Percentiles rank a stretch among this genome's conserved stretches.
These are phyloP conservation scores for Hippophae tibetana DNA, from an alignment of 306 rosid genomes.

Conservation along the genomic window DNA sequence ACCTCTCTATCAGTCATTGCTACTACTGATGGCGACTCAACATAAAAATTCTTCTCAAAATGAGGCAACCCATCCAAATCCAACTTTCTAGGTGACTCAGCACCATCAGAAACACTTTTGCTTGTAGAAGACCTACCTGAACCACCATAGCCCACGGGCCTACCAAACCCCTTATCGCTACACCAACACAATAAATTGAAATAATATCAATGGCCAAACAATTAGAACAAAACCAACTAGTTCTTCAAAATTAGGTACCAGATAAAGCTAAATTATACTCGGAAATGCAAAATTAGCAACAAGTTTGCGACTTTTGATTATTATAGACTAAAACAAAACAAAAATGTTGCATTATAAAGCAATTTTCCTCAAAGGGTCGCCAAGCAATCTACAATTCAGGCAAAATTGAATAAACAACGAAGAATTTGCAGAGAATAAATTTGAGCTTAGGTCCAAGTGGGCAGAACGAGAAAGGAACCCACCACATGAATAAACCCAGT, in stretches of 20 bases:
- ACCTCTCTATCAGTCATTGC: slow-evolving; percentile 80
- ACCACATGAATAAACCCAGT: background rate
- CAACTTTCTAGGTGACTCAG: slow-evolving; percentile 49
- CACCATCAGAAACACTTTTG: slow-evolving; percentile 43
- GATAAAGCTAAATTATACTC: background rate
- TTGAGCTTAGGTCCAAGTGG: background rate
- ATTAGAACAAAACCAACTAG: background rate
- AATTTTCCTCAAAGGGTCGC: background rate
- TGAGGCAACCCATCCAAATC: slow-evolving; percentile 91
- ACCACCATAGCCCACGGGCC: slow-evolving; percentile 38
- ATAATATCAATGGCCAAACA: background rate
- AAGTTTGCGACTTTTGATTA: background rate
- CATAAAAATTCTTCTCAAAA: slow-evolving; percentile 88
- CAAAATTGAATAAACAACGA: background rate
- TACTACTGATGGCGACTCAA: slow-evolving; percentile 58
- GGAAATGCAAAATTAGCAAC: background rate
- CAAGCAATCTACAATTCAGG: background rate
- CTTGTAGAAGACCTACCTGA: slow-evolving; percentile 46
- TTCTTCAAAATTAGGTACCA: background rate
- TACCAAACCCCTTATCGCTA: slow-evolving; percentile 83
- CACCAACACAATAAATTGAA: slow-evolving; percentile 16
- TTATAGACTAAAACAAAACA: no score
- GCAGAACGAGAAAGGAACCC: no score
- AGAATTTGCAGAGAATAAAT: background rate
- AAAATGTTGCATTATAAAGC: background rate